These are phyloP conservation scores for Penicillium chermesinum DNA, from an alignment of 495 filamentous ascomycete species.

Conservation along the genomic window DNA sequence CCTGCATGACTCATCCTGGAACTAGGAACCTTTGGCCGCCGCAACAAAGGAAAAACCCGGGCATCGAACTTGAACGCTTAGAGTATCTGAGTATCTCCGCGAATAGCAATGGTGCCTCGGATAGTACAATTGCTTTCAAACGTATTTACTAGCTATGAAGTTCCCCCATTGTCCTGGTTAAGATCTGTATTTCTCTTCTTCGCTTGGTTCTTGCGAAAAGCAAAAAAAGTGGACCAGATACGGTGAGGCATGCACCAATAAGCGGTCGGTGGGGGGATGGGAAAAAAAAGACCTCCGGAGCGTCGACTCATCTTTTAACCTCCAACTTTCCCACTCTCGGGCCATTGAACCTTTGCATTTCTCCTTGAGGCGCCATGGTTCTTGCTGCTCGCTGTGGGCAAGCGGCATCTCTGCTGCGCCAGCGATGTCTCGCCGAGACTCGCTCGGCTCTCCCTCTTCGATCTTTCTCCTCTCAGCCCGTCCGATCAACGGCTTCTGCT, in stretches of 20 bases:
- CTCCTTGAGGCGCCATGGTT: constrained; percentile 40
- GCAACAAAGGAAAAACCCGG: too few species aligned
- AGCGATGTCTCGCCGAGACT: constrained; percentile 41
- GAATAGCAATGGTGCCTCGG: too few species aligned
- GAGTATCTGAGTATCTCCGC: too few species aligned
- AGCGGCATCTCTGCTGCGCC: constrained; percentile 42
- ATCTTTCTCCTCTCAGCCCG: constrained; percentile 37
- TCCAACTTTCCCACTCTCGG: constrained; percentile 12
- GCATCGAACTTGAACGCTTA: too few species aligned
- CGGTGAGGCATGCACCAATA: constrained; percentile 26
- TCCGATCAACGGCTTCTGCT: constrained; percentile 30
- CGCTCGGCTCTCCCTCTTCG: constrained; percentile 37
- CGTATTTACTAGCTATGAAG: constrained; percentile 3
- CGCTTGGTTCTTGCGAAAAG: constrained; percentile 4
- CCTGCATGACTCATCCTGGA: too few species aligned
- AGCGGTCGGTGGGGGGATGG: constrained; percentile 18
- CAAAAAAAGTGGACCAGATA: constrained; percentile 24
- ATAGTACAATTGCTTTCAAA: neutral
- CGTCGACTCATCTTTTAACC: constrained; percentile 21
- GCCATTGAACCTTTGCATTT: constrained; percentile 22
- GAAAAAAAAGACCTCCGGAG: constrained; percentile 27
- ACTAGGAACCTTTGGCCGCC: too few species aligned
- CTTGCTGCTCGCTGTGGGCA: constrained; percentile 48
- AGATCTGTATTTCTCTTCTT: constrained; percentile 2
- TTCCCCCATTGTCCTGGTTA: too few species aligned